These are phyloP conservation scores for Gaertneriomyces sp. DNA, from an alignment of 192 early-diverging fungal genomes.

Conservation along the genomic window DNA sequence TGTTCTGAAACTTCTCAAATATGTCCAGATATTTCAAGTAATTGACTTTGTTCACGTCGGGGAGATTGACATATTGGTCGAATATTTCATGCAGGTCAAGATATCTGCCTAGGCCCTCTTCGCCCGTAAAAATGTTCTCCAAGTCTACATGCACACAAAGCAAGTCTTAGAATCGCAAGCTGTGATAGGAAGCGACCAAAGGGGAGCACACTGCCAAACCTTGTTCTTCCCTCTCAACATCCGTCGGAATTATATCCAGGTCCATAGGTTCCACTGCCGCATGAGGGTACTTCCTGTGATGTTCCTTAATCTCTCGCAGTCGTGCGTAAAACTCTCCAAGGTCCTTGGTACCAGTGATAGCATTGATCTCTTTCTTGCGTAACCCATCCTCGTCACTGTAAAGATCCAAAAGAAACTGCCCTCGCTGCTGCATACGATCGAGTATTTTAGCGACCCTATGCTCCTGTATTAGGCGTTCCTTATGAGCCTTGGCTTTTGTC, in stretches of 20 bases:
- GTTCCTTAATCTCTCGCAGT: constrained; percentile 73
- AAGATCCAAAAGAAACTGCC: constrained; percentile 57
- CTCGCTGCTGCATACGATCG: constrained; percentile 66
- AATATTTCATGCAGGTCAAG: constrained; percentile 81
- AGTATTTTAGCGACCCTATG: constrained; percentile 68
- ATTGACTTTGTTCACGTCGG: constrained; percentile 44
- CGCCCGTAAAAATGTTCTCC: constrained; percentile 89
- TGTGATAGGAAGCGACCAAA: background rate
- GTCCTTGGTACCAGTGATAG: constrained; percentile 61
- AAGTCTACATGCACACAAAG: constrained; percentile 50
- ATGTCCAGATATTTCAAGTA: constrained; percentile 68
- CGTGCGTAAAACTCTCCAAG: constrained; percentile 87
- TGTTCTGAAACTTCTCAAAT: constrained; percentile 56
- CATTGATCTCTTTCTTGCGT: constrained; percentile 54
- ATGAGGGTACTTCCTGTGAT: constrained; percentile 76
- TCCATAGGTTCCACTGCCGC: constrained; percentile 76
- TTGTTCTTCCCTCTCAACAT: constrained; percentile 46
- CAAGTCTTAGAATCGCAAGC: too few species aligned
- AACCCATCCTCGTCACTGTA: constrained; percentile 75
- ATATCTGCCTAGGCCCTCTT: constrained; percentile 79
- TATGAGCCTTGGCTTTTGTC: constrained; percentile 71
- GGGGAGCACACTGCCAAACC: constrained; percentile 30
- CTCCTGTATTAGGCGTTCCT: constrained; percentile 76
- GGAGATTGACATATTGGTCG: constrained; percentile 81
- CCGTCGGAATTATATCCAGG: constrained; percentile 65